A percentile compares a stretch with the other conserved stretches of the same genome.
These are phyloP conservation scores for Ophiosphaerella herpotricha DNA, from an alignment of 2,329 filamentous ascomycete genomes.

Conservation along the genomic window DNA sequence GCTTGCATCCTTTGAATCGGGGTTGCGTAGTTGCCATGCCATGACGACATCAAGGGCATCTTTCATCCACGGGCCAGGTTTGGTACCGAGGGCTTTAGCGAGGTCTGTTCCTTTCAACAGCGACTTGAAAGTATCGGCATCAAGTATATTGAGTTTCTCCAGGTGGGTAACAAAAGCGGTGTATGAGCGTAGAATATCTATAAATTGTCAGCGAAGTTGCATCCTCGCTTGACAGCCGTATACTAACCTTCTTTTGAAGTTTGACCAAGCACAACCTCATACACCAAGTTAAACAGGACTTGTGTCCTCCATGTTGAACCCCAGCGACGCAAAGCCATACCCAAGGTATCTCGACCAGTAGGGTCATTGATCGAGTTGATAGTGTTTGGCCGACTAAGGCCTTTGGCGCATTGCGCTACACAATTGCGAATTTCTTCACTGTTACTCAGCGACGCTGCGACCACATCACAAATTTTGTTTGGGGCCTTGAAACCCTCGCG, in stretches of 20 bases:
- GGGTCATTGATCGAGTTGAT: conserved; percentile 49
- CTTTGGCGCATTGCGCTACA: conserved; percentile 59
- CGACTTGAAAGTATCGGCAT: conserved; percentile 55
- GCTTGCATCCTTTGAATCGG: conserved; percentile 62
- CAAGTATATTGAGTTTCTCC: conserved; percentile 55
- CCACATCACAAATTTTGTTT: conserved; percentile 73
- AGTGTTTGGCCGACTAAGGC: conserved; percentile 52
- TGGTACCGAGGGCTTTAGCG: conserved; percentile 66
- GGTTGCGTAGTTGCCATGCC: conserved; percentile 87
- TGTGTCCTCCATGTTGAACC: conserved; percentile 74
- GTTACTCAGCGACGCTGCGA: conserved; percentile 68
- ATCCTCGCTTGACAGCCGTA: neutral
- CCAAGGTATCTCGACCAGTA: conserved; percentile 65
- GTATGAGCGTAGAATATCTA: conserved; percentile 58
- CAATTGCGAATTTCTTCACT: conserved; percentile 65
- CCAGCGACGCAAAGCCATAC: conserved; percentile 76
- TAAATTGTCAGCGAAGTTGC: conserved; percentile 14
- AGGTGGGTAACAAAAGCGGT: conserved; percentile 59
- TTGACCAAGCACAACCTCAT: conserved; percentile 58
- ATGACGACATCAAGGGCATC: conserved; percentile 78
- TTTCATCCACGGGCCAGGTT: conserved; percentile 83
- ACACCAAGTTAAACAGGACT: conserved; percentile 68
- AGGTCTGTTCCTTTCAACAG: conserved; percentile 76
- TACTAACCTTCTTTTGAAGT: conserved; percentile 51
- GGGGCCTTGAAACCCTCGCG: conserved; percentile 79